Percentiles rank a stretch among this genome's conserved stretches.
These are phyloP conservation scores for Solanum sejunctum DNA, from an alignment of 257 asterid species.

Conservation along the genomic window DNA sequence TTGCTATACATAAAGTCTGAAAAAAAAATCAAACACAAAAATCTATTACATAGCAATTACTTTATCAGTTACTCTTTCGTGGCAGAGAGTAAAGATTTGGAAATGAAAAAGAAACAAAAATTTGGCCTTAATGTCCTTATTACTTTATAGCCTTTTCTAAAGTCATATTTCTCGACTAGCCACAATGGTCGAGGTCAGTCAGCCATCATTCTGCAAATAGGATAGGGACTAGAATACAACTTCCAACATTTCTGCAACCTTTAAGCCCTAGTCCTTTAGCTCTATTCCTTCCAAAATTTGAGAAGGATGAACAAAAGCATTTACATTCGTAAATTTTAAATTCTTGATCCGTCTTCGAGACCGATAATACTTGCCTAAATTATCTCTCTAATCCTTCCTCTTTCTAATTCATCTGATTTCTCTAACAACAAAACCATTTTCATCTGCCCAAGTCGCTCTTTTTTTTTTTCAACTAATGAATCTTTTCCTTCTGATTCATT, in stretches of 20 bases:
- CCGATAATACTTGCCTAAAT: background rate
- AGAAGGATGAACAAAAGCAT: background rate
- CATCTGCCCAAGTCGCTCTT: background rate
- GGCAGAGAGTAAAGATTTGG: background rate
- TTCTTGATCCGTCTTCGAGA: background rate
- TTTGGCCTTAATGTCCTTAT: background rate
- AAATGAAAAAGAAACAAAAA: background rate
- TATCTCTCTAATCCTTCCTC: background rate
- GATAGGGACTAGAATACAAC: background rate
- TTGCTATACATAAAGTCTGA: accelerated
- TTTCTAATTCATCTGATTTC: background rate
- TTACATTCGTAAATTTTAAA: background rate
- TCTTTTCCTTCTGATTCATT: background rate
- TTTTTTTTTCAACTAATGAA: background rate
- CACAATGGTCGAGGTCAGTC: background rate
- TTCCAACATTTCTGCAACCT: background rate
- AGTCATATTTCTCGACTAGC: background rate
- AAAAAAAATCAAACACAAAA: no score
- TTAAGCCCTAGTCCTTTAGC: background rate
- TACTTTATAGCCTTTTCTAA: background rate
- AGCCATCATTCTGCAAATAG: no score
- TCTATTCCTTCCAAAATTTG: background rate
- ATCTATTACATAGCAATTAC: no score
- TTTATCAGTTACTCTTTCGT: no score
- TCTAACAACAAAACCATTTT: background rate